Evolutionary conservation across 306 rosid species (phyloP).

Genomic region (Vachellia pachyceras): DNA sequence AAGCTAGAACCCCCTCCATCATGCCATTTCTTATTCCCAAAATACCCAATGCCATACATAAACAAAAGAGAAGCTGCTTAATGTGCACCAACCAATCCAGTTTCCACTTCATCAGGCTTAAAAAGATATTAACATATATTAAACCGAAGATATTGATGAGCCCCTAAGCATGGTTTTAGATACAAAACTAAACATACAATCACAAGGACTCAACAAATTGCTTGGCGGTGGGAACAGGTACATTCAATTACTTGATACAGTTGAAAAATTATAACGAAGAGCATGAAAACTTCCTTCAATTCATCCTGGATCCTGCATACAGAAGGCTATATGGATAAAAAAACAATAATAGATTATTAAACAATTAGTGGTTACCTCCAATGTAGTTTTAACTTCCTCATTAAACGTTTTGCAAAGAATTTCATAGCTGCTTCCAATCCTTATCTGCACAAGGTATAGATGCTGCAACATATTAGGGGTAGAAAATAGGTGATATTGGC

Average conservation of each 20-base stretch:
- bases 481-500: slow-evolving; percentile 1
- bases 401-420: slow-evolving; percentile 81
- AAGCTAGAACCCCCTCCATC: no score
- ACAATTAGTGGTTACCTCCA: slow-evolving; percentile 60
- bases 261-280: neutral
- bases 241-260: neutral
- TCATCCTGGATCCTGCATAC: slow-evolving; percentile 12
- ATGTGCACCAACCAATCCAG: no score
- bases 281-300: no score
- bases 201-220: neutral
- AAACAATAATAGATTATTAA: neutral
- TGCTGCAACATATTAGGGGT: slow-evolving; percentile 28
- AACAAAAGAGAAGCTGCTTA: no score
- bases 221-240: neutral
- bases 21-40: no score
- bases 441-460: slow-evolving; percentile 57
- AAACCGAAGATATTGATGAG: no score
- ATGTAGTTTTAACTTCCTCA: slow-evolving; percentile 60
- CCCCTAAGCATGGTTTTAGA: no score
- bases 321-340: neutral
- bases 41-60: no score
- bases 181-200: no score
- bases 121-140: no score
- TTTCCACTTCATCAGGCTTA: no score
- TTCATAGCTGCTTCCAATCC: slow-evolving; percentile 67